These are phyloP conservation scores for Thymus quinquecostatus DNA, from an alignment of 257 asterid species.

Conservation along the genomic window DNA sequence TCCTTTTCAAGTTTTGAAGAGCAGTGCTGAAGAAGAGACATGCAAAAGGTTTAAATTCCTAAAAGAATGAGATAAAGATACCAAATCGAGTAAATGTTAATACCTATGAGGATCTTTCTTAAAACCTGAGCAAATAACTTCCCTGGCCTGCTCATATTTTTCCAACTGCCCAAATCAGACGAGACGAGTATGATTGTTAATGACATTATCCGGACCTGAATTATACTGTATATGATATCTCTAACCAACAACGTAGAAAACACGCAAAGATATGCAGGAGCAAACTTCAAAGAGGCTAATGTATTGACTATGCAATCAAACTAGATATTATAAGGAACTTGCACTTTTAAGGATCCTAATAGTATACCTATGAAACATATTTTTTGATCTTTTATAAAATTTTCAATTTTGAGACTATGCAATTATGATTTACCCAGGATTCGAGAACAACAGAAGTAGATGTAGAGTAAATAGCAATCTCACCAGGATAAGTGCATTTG, in stretches of 20 bases:
- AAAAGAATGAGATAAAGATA: neutral
- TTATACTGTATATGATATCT: no score
- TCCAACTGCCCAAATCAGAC: constrained; percentile 58
- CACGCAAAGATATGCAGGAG: no score
- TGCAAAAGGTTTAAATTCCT: neutral
- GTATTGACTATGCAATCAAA: no score
- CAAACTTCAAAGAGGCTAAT: no score
- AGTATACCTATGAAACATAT: no score
- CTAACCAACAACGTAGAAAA: no score
- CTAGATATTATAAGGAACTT: no score
- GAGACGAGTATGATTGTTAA: neutral
- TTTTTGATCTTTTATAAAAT: no score
- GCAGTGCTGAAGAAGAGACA: constrained; percentile 48
- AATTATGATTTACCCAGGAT: neutral
- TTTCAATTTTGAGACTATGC: no score
- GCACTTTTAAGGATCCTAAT: no score
- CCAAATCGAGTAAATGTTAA: neutral
- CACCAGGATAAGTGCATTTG: constrained; percentile 89
- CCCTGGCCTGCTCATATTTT: constrained; percentile 69
- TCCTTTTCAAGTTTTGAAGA: constrained; percentile 66
- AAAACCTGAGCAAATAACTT: constrained; percentile 71
- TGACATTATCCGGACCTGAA: neutral
- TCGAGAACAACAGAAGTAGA: neutral
- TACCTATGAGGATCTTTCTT: constrained; percentile 74
- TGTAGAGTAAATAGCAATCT: constrained; percentile 32